Base-by-base conservation (phyloP, 495 filamentous ascomycete species). In the Penicillium diatomitis region DNA sequence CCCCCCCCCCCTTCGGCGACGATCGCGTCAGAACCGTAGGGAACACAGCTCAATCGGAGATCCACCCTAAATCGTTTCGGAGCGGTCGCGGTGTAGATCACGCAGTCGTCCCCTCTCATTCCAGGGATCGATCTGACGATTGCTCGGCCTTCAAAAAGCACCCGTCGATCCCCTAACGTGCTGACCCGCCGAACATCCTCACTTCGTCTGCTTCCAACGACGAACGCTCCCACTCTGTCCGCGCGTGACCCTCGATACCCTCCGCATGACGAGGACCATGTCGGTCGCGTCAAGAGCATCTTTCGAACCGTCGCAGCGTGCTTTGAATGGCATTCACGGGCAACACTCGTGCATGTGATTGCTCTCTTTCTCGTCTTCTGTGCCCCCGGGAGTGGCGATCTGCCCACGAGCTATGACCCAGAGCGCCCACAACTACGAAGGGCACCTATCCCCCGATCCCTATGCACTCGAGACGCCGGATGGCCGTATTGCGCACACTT, bases 401-500 rank as follows among this genome's bases (percentile, higher is more conserved):
- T 41, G 30, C 41, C 38, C 41, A 10, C 31, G 27, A 56, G 38
- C 48, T 50, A 63, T 63, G 60, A 54, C 48, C 49, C 42, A 55
- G 35, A 58, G 51, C 42, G 50, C 54, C 11, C 49, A 50, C 27
- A 46, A 47, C 38, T 46, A 43, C 28, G 9, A 40, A 41, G 55
- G 50, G 42, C 55, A 56, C 32, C 57, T 53, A 33, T 62, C 63
- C 29, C 60, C 60, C 20, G 60, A 61, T 20, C 56, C 51, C 20
- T 44, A 44, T 35, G 52, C 45, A 7, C 49, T 62, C 20, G 65
- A 68, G 27, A 54, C 55, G 32, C 66, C 70, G 7, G 68, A 74
- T 53, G 66, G 68, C 47, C 67, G 68, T 54, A 81, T 89, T 54
- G 86, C 85, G 45, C 86, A 92, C 65, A 92, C 89, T 12, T 72